Base-by-base conservation (phyloP, 169 alveolate genomes). In the Plasmodium vinckei region DNA sequence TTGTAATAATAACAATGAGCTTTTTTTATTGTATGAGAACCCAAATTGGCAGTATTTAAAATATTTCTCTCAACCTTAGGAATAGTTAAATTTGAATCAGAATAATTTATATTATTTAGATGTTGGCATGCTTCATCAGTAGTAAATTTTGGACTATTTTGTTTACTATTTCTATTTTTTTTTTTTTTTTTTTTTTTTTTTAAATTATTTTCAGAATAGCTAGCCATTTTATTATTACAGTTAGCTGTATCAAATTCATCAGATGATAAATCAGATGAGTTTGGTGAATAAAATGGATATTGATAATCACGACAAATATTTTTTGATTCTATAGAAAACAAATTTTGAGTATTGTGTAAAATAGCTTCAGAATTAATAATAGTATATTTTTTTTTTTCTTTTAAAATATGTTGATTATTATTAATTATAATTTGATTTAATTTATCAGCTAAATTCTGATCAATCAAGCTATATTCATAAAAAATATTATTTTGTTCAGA, bases 231-330 rank as follows among this genome's bases (percentile, higher is more conserved):
- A 5, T 86, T 68, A 25, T 86, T 73, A 12, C 71, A 86, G 27
- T 86, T 73, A 4, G 5, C 4, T 33, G 42, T 33, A 3, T 33
- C 42, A 1, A 33, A 33, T 5, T 33, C 42, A 33, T 3, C 5
- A 3, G 87, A 47, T 5, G 60, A 57, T 15, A 70, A 25, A 59
- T 86, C 91, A 46, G 91, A 86, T 10, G 87, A 59, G 12, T 73
- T 25, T 7, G 91, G 91, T 25, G 77, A 59, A 64, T 86, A 86
- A 49, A 69, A 86, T n/a, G 91, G 91, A 51, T 86, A 86, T 46
- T 86, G 91, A 47, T 86, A 71, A 27, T 86, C 91, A 19, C 91
- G 69, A 42, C 91, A 86, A 15, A 86, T 70, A 13, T 57, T 63
- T 51, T 63, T 68, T n/a, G 53, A 25, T 21, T 77, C 88, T 61